Conservation (phyloP, 352 stramenopile species). For the Globisporangium acanthophoron region DNA sequence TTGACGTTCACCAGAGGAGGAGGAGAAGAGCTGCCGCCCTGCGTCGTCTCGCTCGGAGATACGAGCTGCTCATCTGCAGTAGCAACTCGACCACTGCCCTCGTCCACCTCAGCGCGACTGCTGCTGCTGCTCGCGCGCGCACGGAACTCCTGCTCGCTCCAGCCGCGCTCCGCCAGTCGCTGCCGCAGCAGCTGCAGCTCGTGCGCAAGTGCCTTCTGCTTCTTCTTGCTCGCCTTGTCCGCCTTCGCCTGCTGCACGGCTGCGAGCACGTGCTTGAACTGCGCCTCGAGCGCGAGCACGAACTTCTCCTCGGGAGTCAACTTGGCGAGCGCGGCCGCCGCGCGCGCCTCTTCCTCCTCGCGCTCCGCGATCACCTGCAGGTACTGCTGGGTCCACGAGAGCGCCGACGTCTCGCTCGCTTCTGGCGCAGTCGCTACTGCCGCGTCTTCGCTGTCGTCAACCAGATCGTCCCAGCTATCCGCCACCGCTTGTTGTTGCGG, state of each 20-base stretch:
- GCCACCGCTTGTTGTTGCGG: conserved; percentile 4
- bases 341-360: conserved; percentile 34
- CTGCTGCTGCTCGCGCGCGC: not conserved
- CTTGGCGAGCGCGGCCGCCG: conserved; percentile 20
- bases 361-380: conserved; percentile 45
- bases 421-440: conserved; percentile 9
- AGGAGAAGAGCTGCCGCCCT: too few relatives aligned
- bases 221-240: conserved; percentile 51
- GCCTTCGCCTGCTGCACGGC: conserved; percentile 34
- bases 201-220: conserved; percentile 18
- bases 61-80: conserved; percentile 11
- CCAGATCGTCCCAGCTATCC: conserved; percentile 24
- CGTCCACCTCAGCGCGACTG: not conserved
- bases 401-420: conserved; percentile 19
- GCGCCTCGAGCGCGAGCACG: conserved; percentile 40
- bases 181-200: conserved; percentile 15
- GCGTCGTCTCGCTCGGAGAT: not conserved
- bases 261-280: conserved; percentile 33
- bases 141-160: conserved; percentile 16
- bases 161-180: conserved; percentile 14
- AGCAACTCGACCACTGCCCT: too few relatives aligned
- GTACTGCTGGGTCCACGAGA: conserved; percentile 78
- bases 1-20: not conserved
- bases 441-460: conserved; percentile 4
- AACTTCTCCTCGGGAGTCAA: conserved; percentile 31